phyloP scores from a whole-genome alignment of 768 basidiomycete genomes.

The Rhizopogon sp. region DNA sequence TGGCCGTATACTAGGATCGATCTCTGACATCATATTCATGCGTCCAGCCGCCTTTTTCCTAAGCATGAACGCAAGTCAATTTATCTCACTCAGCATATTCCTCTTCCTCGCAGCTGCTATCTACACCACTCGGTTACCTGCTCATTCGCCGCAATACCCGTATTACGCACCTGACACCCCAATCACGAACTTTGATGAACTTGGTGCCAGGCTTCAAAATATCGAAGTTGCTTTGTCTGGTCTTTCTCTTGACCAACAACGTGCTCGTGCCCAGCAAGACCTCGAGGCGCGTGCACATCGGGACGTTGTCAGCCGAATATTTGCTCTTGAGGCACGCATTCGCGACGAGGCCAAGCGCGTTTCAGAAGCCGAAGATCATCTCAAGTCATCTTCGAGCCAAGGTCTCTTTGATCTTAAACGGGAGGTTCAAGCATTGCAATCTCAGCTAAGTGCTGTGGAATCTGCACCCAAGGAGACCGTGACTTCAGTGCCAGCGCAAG shows the following conservation, averaged over 20 bases:
- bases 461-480: slow-evolving; percentile 15
- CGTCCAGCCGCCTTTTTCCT: slow-evolving; percentile 41
- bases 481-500: slow-evolving; percentile 7
- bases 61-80: slow-evolving; percentile 26
- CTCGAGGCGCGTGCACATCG: slow-evolving; percentile 44
- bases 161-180: slow-evolving; percentile 58
- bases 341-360: slow-evolving; percentile 39
- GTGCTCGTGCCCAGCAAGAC: slow-evolving; percentile 45
- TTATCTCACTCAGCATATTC: slow-evolving; percentile 35
- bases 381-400: slow-evolving; percentile 38
- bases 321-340: slow-evolving; percentile 50
- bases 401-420: slow-evolving; percentile 45
- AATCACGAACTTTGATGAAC: slow-evolving; percentile 58
- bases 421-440: slow-evolving; percentile 51
- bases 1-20: slow-evolving; percentile 46
- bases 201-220: slow-evolving; percentile 54
- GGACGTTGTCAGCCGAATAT: slow-evolving; percentile 52
- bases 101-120: slow-evolving; percentile 37
- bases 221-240: slow-evolving; percentile 62
- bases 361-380: slow-evolving; percentile 49
- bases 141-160: slow-evolving; percentile 23
- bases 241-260: slow-evolving; percentile 52
- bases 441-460: slow-evolving; percentile 31
- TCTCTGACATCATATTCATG: slow-evolving; percentile 42
- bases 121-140: slow-evolving; percentile 41